phyloP scores from a whole-genome alignment of 768 basidiomycete species.

The Psilocybe subaeruginosa region DNA sequence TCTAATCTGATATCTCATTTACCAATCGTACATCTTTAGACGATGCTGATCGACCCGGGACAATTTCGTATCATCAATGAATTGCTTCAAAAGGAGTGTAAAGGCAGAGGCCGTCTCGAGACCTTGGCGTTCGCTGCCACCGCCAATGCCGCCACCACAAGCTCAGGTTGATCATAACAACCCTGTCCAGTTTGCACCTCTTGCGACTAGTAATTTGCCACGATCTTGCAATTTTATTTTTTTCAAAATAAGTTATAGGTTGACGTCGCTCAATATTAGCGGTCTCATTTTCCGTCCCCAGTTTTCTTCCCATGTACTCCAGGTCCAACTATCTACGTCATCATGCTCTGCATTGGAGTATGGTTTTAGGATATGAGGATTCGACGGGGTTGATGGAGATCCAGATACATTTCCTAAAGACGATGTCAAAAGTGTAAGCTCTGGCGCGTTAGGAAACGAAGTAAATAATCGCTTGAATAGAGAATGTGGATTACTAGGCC shows the following conservation, averaged over 20 bases:
- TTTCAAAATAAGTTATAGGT: conserved; percentile 22
- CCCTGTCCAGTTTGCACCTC: background rate
- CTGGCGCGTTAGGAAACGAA: conserved; percentile 59
- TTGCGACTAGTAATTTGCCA: background rate
- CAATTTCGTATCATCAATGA: conserved; percentile 91
- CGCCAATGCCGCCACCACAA: conserved; percentile 25
- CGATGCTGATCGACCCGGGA: conserved; percentile 90
- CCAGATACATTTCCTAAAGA: conserved; percentile 44
- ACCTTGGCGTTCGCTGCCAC: conserved; percentile 77
- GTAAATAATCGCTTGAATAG: conserved; percentile 51
- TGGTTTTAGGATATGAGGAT: conserved; percentile 22
- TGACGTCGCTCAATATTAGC: conserved; percentile 47
- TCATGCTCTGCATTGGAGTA: conserved; percentile 3
- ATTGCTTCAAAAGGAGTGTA: conserved; percentile 87
- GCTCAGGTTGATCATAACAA: background rate
- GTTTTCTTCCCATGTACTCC: conserved; percentile 85
- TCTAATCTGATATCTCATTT: background rate
- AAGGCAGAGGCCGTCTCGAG: conserved; percentile 86
- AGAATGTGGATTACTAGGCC: background rate
- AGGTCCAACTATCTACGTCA: conserved; percentile 45
- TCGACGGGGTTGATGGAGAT: conserved; percentile 23
- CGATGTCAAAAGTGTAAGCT: conserved; percentile 53
- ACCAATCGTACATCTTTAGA: conserved; percentile 43
- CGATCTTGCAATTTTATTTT: background rate
- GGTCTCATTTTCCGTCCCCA: conserved; percentile 76